phyloP scores from a whole-genome alignment of 441 rosid species.

The Aleurites moluccanus region DNA sequence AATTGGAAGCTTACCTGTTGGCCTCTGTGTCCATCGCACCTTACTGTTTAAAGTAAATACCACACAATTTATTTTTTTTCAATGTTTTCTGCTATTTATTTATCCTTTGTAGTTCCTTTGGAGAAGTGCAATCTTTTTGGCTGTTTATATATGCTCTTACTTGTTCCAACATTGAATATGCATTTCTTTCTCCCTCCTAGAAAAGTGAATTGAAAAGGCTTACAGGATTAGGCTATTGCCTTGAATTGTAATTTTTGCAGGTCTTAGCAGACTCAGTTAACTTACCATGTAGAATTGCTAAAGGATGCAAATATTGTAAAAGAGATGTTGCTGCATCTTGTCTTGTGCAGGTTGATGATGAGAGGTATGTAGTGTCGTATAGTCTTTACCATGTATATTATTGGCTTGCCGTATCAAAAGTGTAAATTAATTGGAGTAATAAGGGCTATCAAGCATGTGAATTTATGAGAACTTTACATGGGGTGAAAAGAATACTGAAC shows the following conservation, averaged over 20 bases:
- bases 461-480: not conserved
- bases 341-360: slow-evolving; percentile 82
- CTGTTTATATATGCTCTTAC: not conserved
- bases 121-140: slow-evolving; percentile 5
- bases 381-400: not conserved
- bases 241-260: slow-evolving; percentile 37
- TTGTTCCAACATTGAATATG: not conserved
- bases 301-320: slow-evolving; percentile 90
- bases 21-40: slow-evolving; percentile 95
- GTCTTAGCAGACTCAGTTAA: slow-evolving; percentile 83
- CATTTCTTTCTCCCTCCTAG: not conserved
- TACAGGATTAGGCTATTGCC: slow-evolving; percentile 13
- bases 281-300: slow-evolving; percentile 93
- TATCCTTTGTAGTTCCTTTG: slow-evolving; percentile 25
- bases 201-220: slow-evolving; percentile 3
- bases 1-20: slow-evolving; percentile 79
- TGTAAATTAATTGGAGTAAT: not conserved
- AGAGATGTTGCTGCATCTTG: slow-evolving; percentile 81
- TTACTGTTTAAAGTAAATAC: slow-evolving; percentile 75
- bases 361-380: slow-evolving; percentile 46
- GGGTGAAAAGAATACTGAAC: not conserved
- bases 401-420: not conserved
- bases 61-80: slow-evolving; percentile 24
- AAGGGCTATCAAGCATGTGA: slow-evolving; percentile 1
- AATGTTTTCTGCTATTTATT: slow-evolving; percentile 1